Evolutionary conservation across 2,329 filamentous ascomycete genomes (phyloP).

Genomic region (Penicillium digitatum): DNA sequence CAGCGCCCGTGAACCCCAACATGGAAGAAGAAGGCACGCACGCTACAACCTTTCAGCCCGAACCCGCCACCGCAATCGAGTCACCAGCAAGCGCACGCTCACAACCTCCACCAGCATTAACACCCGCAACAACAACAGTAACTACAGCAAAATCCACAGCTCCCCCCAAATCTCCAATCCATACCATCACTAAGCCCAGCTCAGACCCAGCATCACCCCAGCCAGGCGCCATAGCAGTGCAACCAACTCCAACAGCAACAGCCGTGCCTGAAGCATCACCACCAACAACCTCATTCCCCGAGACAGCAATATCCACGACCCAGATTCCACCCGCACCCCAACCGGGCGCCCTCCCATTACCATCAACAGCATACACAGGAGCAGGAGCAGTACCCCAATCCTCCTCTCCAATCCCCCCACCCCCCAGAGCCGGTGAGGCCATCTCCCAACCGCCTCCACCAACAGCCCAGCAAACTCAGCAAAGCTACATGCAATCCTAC

Average conservation of each 20-base stretch:
- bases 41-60: slow-evolving; percentile 16
- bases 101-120: slow-evolving; percentile 30
- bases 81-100: slow-evolving; percentile 11
- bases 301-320: slow-evolving; percentile 4
- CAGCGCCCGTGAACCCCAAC: slow-evolving; percentile 28
- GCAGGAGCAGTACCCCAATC: slow-evolving; percentile 2
- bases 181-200: neutral
- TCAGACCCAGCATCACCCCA: slow-evolving; percentile 39
- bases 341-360: slow-evolving; percentile 30
- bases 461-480: neutral
- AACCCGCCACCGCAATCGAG: slow-evolving; percentile 23
- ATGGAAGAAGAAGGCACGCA: slow-evolving; percentile 13
- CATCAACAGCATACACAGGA: neutral
- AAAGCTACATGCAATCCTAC: slow-evolving; percentile 13
- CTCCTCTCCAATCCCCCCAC: slow-evolving; percentile 13
- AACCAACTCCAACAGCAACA: slow-evolving; percentile 1
- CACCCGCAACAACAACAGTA: slow-evolving; percentile 30
- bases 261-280: slow-evolving; percentile 5
- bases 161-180: neutral
- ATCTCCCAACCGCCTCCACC: neutral
- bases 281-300: slow-evolving; percentile 14
- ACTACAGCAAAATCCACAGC: neutral
- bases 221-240: slow-evolving; percentile 30
- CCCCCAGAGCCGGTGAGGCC: slow-evolving; percentile 18
- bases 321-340: slow-evolving; percentile 38